Percentiles rank a stretch among this genome's conserved stretches.
These are phyloP conservation scores for Xylaria nigripes DNA, from an alignment of 495 filamentous ascomycete species.

Conservation along the genomic window DNA sequence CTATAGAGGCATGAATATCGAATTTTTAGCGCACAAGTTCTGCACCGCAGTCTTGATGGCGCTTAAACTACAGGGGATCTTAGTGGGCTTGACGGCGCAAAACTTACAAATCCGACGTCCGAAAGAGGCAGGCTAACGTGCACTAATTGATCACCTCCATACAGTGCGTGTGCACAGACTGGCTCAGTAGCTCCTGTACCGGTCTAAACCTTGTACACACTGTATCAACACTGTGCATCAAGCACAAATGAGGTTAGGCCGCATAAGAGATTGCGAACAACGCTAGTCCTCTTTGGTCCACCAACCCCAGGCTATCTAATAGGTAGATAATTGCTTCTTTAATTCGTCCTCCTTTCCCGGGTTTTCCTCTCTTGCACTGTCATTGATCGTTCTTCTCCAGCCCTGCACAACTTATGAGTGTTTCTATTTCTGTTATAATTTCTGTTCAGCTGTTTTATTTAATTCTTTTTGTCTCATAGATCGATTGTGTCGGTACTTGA, in stretches of 20 bases:
- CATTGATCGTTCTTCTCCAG: slow-evolving; percentile 1
- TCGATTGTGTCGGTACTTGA: not conserved
- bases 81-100: too few relatives aligned
- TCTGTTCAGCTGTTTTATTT: not conserved
- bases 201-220: too few relatives aligned
- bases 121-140: too few relatives aligned
- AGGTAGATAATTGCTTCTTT: slow-evolving; percentile 8
- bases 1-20: too few relatives aligned
- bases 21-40: too few relatives aligned
- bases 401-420: slow-evolving; percentile 2
- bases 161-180: too few relatives aligned
- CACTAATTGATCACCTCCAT: too few relatives aligned
- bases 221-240: not conserved
- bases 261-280: not conserved
- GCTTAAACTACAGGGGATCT: too few relatives aligned
- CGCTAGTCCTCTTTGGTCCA: slow-evolving; percentile 5
- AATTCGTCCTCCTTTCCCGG: slow-evolving; percentile 13
- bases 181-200: too few relatives aligned
- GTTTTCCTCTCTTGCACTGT: not conserved
- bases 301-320: not conserved
- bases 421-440: not conserved
- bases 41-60: too few relatives aligned
- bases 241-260: not conserved
- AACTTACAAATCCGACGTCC: too few relatives aligned
- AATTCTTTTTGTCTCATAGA: not conserved